These are phyloP conservation scores for Sclerotinia trifoliorum DNA, from an alignment of 2,329 filamentous ascomycete species.

Conservation along the genomic window DNA sequence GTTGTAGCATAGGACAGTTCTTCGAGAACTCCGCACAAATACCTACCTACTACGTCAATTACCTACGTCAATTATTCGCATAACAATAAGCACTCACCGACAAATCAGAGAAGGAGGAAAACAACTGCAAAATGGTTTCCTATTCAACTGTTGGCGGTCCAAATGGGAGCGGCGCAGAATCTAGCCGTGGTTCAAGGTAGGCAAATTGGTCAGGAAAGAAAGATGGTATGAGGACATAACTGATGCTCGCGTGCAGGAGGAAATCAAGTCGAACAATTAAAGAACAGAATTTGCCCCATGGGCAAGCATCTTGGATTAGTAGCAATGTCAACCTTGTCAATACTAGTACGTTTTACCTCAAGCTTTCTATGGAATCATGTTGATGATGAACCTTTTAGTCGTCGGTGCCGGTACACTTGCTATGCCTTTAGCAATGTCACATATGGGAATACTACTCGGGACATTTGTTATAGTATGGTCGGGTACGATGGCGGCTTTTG, in stretches of 20 bases:
- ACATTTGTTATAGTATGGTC: constrained; percentile 87
- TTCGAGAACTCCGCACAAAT: constrained; percentile 12
- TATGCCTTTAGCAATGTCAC: constrained; percentile 82
- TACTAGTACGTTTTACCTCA: constrained; percentile 65
- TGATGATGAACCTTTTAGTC: constrained; percentile 53
- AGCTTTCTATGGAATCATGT: constrained; percentile 28
- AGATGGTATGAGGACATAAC: neutral
- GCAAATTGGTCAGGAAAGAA: neutral
- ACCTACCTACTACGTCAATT: neutral
- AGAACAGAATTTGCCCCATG: constrained; percentile 58
- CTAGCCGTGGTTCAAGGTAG: constrained; percentile 34
- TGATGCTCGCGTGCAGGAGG: constrained; percentile 28
- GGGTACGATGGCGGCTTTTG: constrained; percentile 82
- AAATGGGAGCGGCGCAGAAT: constrained; percentile 33
- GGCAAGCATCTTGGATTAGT: constrained; percentile 83
- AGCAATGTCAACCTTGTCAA: constrained; percentile 95
- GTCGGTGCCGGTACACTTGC: constrained; percentile 92
- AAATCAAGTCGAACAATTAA: constrained; percentile 53
- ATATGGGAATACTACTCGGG: constrained; percentile 90
- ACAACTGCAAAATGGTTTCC: constrained; percentile 31
- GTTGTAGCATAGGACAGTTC: constrained; percentile 11
- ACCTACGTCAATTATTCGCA: neutral
- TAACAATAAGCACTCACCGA: neutral
- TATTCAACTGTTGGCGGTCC: constrained; percentile 34
- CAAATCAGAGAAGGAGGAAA: neutral